Conservation (phyloP, 2,329 filamentous ascomycete species). For the Ophiostoma tasmaniense region DNA sequence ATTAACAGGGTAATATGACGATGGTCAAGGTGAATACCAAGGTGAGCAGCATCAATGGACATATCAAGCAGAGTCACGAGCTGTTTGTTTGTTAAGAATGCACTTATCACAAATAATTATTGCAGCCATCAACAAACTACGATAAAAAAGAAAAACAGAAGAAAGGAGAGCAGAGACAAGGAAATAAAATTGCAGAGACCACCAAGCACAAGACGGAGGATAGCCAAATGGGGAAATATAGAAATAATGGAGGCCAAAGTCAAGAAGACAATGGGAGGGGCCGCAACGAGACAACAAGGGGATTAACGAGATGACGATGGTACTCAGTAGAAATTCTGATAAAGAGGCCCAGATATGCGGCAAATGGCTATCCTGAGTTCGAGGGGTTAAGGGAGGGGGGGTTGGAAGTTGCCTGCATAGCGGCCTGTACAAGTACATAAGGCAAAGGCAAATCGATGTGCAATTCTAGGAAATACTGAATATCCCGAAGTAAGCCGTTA, state of each 20-base stretch:
- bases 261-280: neutral
- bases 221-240: conserved; percentile 4
- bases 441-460: neutral
- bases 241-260: neutral
- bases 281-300: neutral
- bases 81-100: too few species aligned
- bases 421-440: neutral
- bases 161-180: neutral
- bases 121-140: too few species aligned
- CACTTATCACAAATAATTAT: too few species aligned
- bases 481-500: neutral
- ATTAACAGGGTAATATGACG: neutral
- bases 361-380: neutral
- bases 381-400: neutral
- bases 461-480: neutral
- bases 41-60: neutral
- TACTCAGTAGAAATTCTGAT: neutral
- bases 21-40: neutral
- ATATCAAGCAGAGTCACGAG: neutral
- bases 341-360: neutral
- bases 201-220: neutral
- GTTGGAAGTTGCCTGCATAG: neutral
- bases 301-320: neutral
- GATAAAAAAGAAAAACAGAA: neutral
- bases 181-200: neutral